Evolutionary conservation across 2,329 filamentous ascomycete species (phyloP).

Genomic region (Pseudogymnoascus pannorum): DNA sequence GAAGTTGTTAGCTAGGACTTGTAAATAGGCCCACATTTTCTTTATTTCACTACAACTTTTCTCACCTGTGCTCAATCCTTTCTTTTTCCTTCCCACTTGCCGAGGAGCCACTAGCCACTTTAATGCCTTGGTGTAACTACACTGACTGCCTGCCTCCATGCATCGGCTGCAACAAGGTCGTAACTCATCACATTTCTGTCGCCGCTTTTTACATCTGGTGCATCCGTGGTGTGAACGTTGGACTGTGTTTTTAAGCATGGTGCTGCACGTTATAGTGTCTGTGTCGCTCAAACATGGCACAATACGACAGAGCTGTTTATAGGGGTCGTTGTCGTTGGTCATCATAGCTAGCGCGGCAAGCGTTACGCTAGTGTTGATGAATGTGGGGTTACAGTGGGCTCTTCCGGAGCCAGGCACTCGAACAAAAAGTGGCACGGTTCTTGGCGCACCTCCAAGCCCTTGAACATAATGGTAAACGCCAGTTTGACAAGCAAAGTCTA

Average conservation of each 20-base stretch:
- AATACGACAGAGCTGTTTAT: neutral
- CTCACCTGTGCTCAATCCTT: conserved; percentile 31
- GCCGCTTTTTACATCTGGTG: conserved; percentile 36
- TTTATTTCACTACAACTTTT: conserved; percentile 26
- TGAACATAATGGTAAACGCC: too few species aligned
- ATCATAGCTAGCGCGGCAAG: neutral
- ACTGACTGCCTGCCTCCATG: conserved; percentile 27
- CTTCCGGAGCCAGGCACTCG: too few species aligned
- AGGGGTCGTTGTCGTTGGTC: neutral
- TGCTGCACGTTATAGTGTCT: neutral
- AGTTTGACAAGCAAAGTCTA: too few species aligned
- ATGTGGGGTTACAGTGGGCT: neutral
- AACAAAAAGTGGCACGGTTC: too few species aligned
- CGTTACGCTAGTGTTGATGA: neutral
- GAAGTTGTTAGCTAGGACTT: neutral
- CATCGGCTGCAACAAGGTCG: conserved; percentile 35
- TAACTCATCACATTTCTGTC: conserved; percentile 39
- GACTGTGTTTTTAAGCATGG: neutral
- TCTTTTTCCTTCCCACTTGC: conserved; percentile 32
- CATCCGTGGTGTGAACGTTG: conserved; percentile 35
- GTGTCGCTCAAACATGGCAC: neutral
- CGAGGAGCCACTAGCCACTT: conserved; percentile 36
- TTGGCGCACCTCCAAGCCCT: too few species aligned
- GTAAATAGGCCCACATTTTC: neutral
- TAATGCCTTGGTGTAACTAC: conserved; percentile 35